Conservation (phyloP, 225 moss, liverwort and hornwort genomes). For the Pleurozium schreberi region DNA sequence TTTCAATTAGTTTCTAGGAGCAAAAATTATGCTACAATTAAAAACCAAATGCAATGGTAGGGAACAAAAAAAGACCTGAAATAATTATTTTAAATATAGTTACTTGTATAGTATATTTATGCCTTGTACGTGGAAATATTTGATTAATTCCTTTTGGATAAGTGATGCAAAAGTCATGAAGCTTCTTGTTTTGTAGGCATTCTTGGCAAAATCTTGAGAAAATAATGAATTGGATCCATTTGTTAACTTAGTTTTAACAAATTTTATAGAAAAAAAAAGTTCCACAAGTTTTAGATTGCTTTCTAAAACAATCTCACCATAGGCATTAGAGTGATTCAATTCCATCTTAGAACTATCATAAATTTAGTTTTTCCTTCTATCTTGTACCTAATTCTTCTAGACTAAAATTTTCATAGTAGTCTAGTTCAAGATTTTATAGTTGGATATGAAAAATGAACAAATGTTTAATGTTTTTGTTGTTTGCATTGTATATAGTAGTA, state of each 20-base stretch:
- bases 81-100: not conserved
- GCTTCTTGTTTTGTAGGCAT: not conserved
- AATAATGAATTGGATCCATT: not conserved
- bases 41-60: rapidly evolving
- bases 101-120: not conserved
- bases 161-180: not conserved
- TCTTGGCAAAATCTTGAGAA: not conserved
- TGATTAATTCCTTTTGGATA: not conserved
- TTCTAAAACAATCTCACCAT: not conserved
- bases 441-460: not conserved
- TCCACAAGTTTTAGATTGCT: not conserved
- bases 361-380: not conserved
- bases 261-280: not conserved
- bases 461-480: not conserved
- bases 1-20: rapidly evolving
- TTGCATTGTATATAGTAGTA: not conserved
- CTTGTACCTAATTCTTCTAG: no score
- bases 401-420: not conserved
- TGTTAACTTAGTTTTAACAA: not conserved
- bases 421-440: rapidly evolving
- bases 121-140: not conserved
- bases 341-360: not conserved
- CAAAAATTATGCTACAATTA: not conserved
- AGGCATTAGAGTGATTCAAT: not conserved
- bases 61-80: not conserved